phyloP scores from a whole-genome alignment of 2,329 filamentous ascomycete genomes.

The Pseudogymnoascus sp. region DNA sequence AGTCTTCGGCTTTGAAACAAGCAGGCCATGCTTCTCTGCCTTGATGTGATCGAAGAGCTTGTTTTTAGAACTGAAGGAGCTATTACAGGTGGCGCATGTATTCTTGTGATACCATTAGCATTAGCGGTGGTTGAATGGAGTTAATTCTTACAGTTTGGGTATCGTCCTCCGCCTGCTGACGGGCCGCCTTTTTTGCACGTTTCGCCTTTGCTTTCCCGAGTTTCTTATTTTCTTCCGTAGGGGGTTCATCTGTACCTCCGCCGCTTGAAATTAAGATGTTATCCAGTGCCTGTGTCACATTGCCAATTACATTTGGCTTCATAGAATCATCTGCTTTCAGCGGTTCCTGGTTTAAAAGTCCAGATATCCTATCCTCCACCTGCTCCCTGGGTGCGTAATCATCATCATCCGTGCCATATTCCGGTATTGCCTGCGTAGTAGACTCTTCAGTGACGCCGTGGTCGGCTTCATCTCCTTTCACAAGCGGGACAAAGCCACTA shows the following conservation, averaged over 20 bases:
- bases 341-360: neutral
- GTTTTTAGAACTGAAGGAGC: conserved; percentile 50
- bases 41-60: conserved; percentile 56
- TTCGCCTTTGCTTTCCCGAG: conserved; percentile 46
- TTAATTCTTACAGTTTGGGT: neutral
- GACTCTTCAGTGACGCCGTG: neutral
- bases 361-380: conserved; percentile 20
- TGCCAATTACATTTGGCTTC: conserved; percentile 16
- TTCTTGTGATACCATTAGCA: conserved; percentile 26
- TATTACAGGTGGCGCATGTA: conserved; percentile 48
- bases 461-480: neutral
- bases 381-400: conserved; percentile 27
- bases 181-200: conserved; percentile 40
- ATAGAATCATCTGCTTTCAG: neutral
- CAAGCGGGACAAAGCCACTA: neutral
- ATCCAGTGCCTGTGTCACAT: conserved; percentile 11
- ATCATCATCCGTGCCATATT: conserved; percentile 16
- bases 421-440: neutral
- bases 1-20: conserved; percentile 23
- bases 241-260: conserved; percentile 9
- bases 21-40: conserved; percentile 46
- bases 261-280: conserved; percentile 17
- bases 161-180: conserved; percentile 17
- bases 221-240: conserved; percentile 23
- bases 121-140: neutral